phyloP scores from a whole-genome alignment of 2,329 filamentous ascomycete species.

The Venturia aucupariae region DNA sequence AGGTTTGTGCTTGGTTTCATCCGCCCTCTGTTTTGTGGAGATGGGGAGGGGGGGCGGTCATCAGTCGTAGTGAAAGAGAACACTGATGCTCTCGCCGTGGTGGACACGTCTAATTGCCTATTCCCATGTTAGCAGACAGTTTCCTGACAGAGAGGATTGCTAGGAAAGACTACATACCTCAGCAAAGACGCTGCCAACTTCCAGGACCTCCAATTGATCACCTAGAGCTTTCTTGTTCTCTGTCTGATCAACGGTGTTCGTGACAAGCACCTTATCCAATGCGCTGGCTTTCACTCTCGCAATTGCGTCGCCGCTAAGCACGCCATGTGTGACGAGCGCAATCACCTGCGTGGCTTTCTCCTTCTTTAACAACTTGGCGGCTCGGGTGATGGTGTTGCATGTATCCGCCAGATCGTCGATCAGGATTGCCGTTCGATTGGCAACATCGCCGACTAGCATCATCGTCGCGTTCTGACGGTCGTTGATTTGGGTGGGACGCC shows the following conservation, averaged over 20 bases:
- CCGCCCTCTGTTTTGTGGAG: background rate
- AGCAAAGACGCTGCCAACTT: conserved; percentile 80
- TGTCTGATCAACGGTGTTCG: conserved; percentile 85
- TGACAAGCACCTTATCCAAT: conserved; percentile 88
- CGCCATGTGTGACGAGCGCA: conserved; percentile 87
- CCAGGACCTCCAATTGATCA: conserved; percentile 83
- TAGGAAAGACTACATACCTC: conserved; percentile 47
- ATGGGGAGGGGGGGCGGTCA: background rate
- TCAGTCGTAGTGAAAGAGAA: conserved; percentile 78
- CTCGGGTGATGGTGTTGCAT: conserved; percentile 91
- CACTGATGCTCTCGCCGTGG: conserved; percentile 95
- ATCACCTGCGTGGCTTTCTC: conserved; percentile 84
- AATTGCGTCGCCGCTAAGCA: conserved; percentile 91
- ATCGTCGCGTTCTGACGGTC: conserved; percentile 76
- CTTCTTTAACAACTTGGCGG: conserved; percentile 92
- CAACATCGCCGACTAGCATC: conserved; percentile 88
- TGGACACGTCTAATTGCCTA: conserved; percentile 86
- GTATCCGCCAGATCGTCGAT: conserved; percentile 94
- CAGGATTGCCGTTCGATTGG: conserved; percentile 73
- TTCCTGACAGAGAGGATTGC: background rate
- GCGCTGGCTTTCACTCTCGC: conserved; percentile 87
- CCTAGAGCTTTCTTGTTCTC: conserved; percentile 67
- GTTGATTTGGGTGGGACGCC: conserved; percentile 76
- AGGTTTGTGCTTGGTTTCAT: background rate
- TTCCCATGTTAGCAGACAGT: conserved; percentile 19